Evolutionary conservation across 192 early-diverging fungal genomes (phyloP), one percentile per base, ranked within the genome.

Genomic region (Ramicandelaber brevisporus): DNA sequence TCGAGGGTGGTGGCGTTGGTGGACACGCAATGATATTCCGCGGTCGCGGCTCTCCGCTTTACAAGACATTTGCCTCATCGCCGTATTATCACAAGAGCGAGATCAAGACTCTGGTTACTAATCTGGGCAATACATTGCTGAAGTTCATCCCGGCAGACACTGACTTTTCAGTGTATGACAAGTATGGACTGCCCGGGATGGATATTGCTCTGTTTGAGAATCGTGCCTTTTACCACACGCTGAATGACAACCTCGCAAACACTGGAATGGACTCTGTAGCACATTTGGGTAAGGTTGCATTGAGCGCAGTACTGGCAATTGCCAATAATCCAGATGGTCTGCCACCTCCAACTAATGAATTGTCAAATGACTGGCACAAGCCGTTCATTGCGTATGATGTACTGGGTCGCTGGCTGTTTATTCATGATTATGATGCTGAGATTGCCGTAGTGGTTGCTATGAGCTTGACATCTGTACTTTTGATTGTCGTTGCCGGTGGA

Each of bases 1-100:
- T 76, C 4, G 72, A 76, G 47, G 69, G 64, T 7, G 70, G 69
- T 20, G 69, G 72, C 22, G 67, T 66, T 14, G 72, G 72, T 12
- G 72, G 72, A 13, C 62, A 65, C 24, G 62, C 69, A 10, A 43
- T 63, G 27, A 39, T 75, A 13, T 75, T 72, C 48, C 62, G 72
- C 19, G 31, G 35, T 6, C 48, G 37, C 33, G 57, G 51, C 26
- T 37, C 39, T 14, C 46, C 46, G 13, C 40, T 59, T 7, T 31
- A 34, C 10, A 31, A 45, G 13, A 24, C 41, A n/a, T 46, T 46
- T 6, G 55, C 57, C 19, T 57, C 60, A 7, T 43, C 53, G 16
- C 53, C 59, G 7, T 27, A 19, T 4, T 47, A 47, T 5, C 50
- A 56, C 36, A 38, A 32, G 22, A 37, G 42, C 8, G 44, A 47